Percentiles rank a stretch among this genome's conserved stretches.
These are phyloP conservation scores for Schizonepeta tenuifolia DNA, from an alignment of 257 asterid species.

Conservation along the genomic window DNA sequence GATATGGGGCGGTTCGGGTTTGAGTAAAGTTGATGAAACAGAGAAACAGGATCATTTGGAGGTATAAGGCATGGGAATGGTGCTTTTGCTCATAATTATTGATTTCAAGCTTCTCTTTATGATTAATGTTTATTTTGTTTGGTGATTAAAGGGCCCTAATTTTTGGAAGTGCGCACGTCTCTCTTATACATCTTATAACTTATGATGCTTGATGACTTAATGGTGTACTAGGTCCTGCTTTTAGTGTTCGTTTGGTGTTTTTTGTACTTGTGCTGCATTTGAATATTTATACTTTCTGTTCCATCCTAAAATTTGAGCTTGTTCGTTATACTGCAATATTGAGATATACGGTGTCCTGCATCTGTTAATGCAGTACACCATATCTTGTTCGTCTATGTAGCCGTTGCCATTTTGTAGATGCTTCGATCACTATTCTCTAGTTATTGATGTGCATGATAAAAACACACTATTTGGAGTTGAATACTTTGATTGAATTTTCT, in stretches of 20 bases:
- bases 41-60: conserved; percentile 53
- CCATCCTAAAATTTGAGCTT: neutral
- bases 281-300: neutral
- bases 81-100: conserved; percentile 4
- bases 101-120: neutral
- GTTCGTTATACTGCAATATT: neutral
- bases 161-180: neutral
- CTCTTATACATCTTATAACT: conserved; percentile 1
- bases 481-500: conserved; percentile 3
- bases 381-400: neutral
- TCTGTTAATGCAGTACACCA: too few species aligned
- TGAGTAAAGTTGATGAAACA: conserved; percentile 34
- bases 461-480: neutral
- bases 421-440: neutral
- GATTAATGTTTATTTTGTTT: conserved; percentile 2
- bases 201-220: neutral
- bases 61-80: conserved; percentile 43
- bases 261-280: neutral
- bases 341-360: neutral
- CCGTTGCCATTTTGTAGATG: neutral
- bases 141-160: neutral
- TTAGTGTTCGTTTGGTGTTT: neutral
- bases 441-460: neutral
- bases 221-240: conserved; percentile 5
- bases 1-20: conserved; percentile 52